Evolutionary conservation across 305 asterid species (phyloP), one percentile per base, ranked within the genome.

Genomic region (Plantago coronopus): DNA sequence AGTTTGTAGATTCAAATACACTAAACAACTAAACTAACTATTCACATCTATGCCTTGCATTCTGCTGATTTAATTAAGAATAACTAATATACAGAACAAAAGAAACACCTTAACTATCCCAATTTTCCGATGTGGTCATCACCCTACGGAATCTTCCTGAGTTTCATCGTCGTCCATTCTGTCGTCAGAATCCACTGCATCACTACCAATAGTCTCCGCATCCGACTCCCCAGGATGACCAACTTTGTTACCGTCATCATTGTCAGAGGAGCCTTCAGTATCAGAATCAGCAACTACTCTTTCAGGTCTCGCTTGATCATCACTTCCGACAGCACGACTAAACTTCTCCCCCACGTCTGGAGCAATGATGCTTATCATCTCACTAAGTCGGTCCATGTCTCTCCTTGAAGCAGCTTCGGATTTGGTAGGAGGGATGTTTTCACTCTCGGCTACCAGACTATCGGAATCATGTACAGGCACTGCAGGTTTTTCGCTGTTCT

Each of bases 341-440:
- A 85, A 87, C 70, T 85, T 88, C 79, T 82, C 91, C 72, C 72
- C 83, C 68, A 79, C 49, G 74, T 91, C 84, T 7, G 96, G 95
- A 17, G 87, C 85, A 62, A 82, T 82, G 48, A 80, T 83, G 31
- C 96, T 86, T 54, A 80, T 88, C 95, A 83, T 84, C 69, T 83
- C 85, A 54, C 95, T 77, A 2, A 84, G 73, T 22, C 78, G 84
- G 65, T 88, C 94, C 8, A 68, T 66, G 54, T 64, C 71, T 66
- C 91, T 64, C 66, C 55, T 75, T 19, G 76, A 68, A 64, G 62
- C 57, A 54, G 76, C 79, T 64, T 72, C 72, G 3, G 72, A 61
- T 70, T 71, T 69, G 60, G 85, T 68, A 20, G 75, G 63, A 2
- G 78, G 81, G 54, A 74, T 72, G 48, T 78, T 71, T 72, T 80